Evolutionary conservation across 257 asterid genomes (phyloP), one percentile per base, ranked within the genome.

Genomic region (Ehretia macrophylla): DNA sequence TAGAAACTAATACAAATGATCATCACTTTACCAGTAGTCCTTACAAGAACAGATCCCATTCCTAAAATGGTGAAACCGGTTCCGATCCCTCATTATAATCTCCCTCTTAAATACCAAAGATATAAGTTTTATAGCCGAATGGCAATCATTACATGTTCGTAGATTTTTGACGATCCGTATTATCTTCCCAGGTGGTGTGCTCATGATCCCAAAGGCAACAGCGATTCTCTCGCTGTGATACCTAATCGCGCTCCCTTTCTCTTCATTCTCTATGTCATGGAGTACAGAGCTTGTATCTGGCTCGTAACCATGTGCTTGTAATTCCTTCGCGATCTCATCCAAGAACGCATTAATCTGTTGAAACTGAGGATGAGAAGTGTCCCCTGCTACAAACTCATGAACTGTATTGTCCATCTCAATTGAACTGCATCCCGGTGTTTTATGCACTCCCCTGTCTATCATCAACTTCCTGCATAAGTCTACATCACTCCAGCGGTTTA

Each of bases 191-290:
- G 69, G 72, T 48, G 86, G 88, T 32, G 83, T 71, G 54, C 71
- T 79, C 63, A 81, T 69, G 72, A 86, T 74, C 49, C 91, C 91
- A 60, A 81, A 88, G 17, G 91, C 94, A 71, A 86, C 75, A 16
- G 95, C 88, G 35, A 83, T 83, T 69, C 85, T 83, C 59, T 85
- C 97, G 32, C 95, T 83, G 21, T 88, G 94, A 72, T 84, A 84
- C 57, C 73, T 79, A 70, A 83, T 77, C 68, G 81, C 64, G 64
- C 56, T 68, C 62, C 78, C 70, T 63, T 82, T 80, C 78, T 86
- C 94, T 11, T 82, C 76, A 62, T 81, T 90, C 56, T 78, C 84
- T 11, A 84, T 82, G 70, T 88, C 91, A 23, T 88, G 89, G 51
- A 86, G 72, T 50, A 88, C 83, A 9, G 82, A 77, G 67, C 79